These are phyloP conservation scores for Gillenia trifoliata DNA, from an alignment of 306 rosid species.

Conservation along the genomic window DNA sequence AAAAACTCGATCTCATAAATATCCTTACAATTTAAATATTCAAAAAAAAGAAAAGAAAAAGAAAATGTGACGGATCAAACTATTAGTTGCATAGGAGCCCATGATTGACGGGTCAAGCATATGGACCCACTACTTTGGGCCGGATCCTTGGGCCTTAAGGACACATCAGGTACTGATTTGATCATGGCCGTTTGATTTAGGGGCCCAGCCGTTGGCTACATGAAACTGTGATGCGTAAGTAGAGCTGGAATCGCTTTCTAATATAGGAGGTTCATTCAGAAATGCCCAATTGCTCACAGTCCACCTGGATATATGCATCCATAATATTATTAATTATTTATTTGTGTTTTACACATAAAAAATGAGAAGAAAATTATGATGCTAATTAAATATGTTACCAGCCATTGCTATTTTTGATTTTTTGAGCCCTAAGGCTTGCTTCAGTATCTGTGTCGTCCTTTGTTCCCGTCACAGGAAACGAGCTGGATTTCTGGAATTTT, in stretches of 20 bases:
- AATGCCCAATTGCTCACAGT: slow-evolving; percentile 82
- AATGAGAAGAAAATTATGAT: neutral
- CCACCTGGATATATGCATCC: slow-evolving; percentile 52
- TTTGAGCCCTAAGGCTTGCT: slow-evolving; percentile 18
- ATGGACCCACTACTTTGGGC: neutral
- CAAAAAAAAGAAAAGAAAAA: neutral
- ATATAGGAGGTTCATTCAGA: slow-evolving; percentile 70
- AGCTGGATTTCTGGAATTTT: slow-evolving; percentile 32
- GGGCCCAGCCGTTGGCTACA: slow-evolving; percentile 29
- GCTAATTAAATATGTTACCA: slow-evolving; percentile 34
- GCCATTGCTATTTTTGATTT: slow-evolving; percentile 39
- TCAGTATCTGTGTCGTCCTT: slow-evolving; percentile 13
- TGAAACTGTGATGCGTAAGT: slow-evolving; percentile 51
- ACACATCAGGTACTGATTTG: slow-evolving; percentile 30
- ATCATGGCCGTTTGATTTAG: slow-evolving; percentile 14
- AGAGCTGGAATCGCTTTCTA: slow-evolving; percentile 44
- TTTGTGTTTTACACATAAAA: too few relatives aligned
- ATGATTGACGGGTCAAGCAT: neutral
- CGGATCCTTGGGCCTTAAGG: neutral
- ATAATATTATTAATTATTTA: neutral
- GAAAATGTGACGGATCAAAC: neutral
- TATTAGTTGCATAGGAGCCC: neutral
- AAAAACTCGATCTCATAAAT: neutral
- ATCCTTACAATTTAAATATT: neutral
- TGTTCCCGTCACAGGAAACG: slow-evolving; percentile 21